These are phyloP conservation scores for Allium cepa DNA, from an alignment of 106 monocot species.

Conservation along the genomic window DNA sequence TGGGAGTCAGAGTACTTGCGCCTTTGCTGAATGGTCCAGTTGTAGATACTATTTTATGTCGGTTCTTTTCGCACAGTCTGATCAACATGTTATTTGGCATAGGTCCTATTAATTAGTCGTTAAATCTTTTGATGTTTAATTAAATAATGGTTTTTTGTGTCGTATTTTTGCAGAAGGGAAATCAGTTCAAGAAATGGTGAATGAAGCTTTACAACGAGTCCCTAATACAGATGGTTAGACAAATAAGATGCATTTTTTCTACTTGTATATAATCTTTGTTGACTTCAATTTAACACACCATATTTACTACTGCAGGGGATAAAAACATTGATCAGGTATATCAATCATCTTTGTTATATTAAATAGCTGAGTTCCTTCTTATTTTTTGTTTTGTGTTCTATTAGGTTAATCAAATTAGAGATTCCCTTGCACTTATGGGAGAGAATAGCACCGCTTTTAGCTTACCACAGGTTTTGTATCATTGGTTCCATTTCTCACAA, in stretches of 20 bases:
- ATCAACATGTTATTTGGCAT: too few relatives aligned
- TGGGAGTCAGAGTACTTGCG: too few relatives aligned
- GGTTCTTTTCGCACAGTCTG: too few relatives aligned
- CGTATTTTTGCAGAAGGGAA: conserved; percentile 64
- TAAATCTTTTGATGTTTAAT: background rate
- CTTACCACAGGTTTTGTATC: conserved; percentile 73
- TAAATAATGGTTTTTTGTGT: background rate
- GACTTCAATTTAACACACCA: background rate
- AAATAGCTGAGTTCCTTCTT: background rate
- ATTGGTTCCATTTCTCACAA: background rate
- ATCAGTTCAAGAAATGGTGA: conserved; percentile 92
- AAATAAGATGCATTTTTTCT: background rate
- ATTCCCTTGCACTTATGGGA: conserved; percentile 73
- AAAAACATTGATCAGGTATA: conserved; percentile 93
- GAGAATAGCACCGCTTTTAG: conserved; percentile 88
- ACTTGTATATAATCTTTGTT: background rate
- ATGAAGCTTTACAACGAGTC: conserved; percentile 85
- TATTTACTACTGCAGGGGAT: conserved; percentile 54
- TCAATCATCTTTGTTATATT: background rate
- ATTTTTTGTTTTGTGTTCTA: conserved; percentile 6
- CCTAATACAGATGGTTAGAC: conserved; percentile 74
- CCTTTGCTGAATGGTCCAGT: too few relatives aligned
- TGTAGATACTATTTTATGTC: too few relatives aligned
- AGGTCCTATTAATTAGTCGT: too few relatives aligned
- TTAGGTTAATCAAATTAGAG: conserved; percentile 79